Base-by-base conservation (phyloP, 2,329 filamentous ascomycete genomes). In the Penicillium vulpinum region DNA sequence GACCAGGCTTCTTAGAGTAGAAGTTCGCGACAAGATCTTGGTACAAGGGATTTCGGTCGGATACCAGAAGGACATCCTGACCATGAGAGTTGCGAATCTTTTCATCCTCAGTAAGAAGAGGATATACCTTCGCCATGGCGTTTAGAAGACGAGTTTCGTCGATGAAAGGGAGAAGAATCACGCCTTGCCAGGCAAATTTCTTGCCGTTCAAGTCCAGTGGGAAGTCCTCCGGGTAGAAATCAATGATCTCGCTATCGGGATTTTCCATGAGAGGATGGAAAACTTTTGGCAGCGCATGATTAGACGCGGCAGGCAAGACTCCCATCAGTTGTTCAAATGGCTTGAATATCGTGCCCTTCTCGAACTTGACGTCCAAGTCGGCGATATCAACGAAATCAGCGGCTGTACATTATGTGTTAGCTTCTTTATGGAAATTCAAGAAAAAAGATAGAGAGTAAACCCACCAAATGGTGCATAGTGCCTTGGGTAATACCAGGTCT, bases 291-390 rank as follows among this genome's bases (percentile, higher is more conserved):
- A 99, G 87, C 16, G 93, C 90, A 73, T 97, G 92, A 54, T 92
- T 91, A 13, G 93, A 97, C 3, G 90, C 91, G 5, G 94, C 92
- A 16, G 94, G 94, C 69, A 99, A 83, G 49, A 99, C 94, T 67
- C 94, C 95, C 94, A 99, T 99, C 48, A 99, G 81, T 75, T 99
- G 94, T 76, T 99, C 94, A 70, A 96, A 99, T 0, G 94, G 95
- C 64, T 83, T 89, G 66, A 96, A 97, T 4, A 91, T 90, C 47
- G 82, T 85, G 11, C 93, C 93, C 73, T 92, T 91, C 57, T 91
- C 84, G 65, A 99, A 99, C 18, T 83, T 80, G 62, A 96, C 85
- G 31, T 89, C 82, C 81, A 96, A 86, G 64, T 91, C 87, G 51
- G 82, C 85, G 44, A 99, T 81, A 54, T 92, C 88, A 57, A 89